Evolutionary conservation across 805 yeast species (phyloP).

Genomic region (Pichia cephalocereana): DNA sequence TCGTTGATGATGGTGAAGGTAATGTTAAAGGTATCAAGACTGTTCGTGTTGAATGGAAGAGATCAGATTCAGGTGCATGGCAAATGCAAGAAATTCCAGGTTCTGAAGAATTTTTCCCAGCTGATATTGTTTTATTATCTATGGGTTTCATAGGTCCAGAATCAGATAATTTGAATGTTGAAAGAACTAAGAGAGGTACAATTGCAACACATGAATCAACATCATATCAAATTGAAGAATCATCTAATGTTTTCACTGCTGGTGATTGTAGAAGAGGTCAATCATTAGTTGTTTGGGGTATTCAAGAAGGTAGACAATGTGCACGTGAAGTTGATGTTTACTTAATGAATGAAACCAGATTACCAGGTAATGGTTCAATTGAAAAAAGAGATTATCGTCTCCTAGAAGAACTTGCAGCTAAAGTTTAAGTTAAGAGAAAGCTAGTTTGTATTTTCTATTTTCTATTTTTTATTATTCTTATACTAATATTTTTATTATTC

Average conservation of each 20-base stretch:
- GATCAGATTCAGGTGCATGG: conserved; percentile 94
- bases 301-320: conserved; percentile 98
- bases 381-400: conserved; percentile 74
- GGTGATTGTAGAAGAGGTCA: conserved; percentile 99
- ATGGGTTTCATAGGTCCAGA: conserved; percentile 99
- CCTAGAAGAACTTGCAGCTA: conserved; percentile 67
- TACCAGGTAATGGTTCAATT: conserved; percentile 93
- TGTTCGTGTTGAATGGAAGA: conserved; percentile 96
- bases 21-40: conserved; percentile 93
- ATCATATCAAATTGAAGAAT: conserved; percentile 56
- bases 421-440: conserved; percentile 25
- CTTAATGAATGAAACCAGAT: conserved; percentile 67
- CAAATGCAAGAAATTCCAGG: conserved; percentile 98
- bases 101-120: conserved; percentile 88
- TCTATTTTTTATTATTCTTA: no score
- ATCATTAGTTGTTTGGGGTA: conserved; percentile 97
- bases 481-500: not conserved
- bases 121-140: conserved; percentile 85
- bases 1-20: conserved; percentile 90
- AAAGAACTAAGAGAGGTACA: conserved; percentile 79
- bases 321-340: conserved; percentile 85
- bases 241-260: conserved; percentile 77
- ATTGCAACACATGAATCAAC: conserved; percentile 52
- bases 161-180: conserved; percentile 58
- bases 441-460: no score